Evolutionary conservation across 257 asterid genomes (phyloP), one percentile per base, ranked within the genome.

Genomic region (Echites panduratus): DNA sequence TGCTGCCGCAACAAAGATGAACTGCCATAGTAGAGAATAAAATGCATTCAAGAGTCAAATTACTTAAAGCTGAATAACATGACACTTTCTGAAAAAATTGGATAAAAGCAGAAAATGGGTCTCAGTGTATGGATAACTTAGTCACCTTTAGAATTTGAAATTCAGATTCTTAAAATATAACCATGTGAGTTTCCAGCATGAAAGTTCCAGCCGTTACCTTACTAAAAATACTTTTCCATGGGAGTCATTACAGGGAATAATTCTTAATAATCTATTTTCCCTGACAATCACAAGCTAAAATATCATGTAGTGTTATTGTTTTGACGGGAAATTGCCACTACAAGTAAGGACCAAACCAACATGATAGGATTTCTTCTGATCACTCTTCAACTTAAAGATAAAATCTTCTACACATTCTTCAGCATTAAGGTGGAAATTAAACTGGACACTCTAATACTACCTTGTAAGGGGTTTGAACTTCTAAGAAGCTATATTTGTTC

Each of bases 1-100:
- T 50, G 97, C 88, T 58, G 98, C 96, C 70, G 96, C 96, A 68
- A 83, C 77, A 81, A 88, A 89, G 72, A 94, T 92, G 85, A 94
- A 94, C 97, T 94, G 89, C 87, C 86, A 73, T 32, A 13, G 44
- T 47, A 57, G 47, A 69, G 58, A 65, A 61, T 54, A 9, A 58
- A 45, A 47, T 70, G 22, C 43, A 7, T 35, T 49, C 20, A 52
- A 64, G 9, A 45, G 9, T 48, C 32, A 41, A 63, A 41, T 52
- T 22, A 53, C 68, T 7, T n/a, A 17, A 62, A 50, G 59, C 17
- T 64, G 56, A 45, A 69, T 47, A 26, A 32, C 22, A 57, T n/a
- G 10, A 48, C 47, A 29, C 32, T 5, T 20, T 57, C 47, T 52
- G 38, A 32, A 32, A 59, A 9, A 17, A 41, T 1, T 32, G 32